A percentile compares a stretch with the other conserved stretches of the same genome.
phyloP scores from a whole-genome alignment of 352 stramenopile genomes.

The Phytophthora idaei region DNA sequence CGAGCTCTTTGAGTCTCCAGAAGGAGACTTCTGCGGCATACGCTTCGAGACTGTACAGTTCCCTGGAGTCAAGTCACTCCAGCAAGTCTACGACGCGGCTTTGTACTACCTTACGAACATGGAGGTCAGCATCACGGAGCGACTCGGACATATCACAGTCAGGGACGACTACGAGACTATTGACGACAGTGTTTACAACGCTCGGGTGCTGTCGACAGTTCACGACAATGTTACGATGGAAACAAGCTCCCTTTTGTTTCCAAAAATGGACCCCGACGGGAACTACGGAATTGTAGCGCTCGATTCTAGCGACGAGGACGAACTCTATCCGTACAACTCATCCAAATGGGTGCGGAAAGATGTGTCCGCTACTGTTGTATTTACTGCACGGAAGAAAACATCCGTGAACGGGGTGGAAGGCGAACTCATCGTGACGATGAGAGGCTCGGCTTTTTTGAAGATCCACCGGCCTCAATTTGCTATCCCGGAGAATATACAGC shows the following conservation, averaged over 20 bases:
- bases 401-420: not conserved
- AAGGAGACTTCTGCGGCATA: slow-evolving; percentile 30
- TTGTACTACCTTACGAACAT: slow-evolving; percentile 42
- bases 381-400: slow-evolving; percentile 7
- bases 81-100: slow-evolving; percentile 35
- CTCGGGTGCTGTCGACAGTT: slow-evolving; percentile 14
- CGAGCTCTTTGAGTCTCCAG: slow-evolving; percentile 30
- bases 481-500: slow-evolving; percentile 2
- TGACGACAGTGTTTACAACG: slow-evolving; percentile 17
- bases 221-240: slow-evolving; percentile 24
- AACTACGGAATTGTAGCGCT: slow-evolving; percentile 13
- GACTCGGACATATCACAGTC: slow-evolving; percentile 29
- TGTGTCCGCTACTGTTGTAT: slow-evolving; percentile 32
- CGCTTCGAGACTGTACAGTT: slow-evolving; percentile 33
- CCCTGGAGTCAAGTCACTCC: slow-evolving; percentile 26
- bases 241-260: slow-evolving; percentile 33
- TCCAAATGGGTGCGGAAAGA: slow-evolving; percentile 39
- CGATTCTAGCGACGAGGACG: slow-evolving; percentile 48
- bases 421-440: slow-evolving; percentile 36
- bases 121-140: slow-evolving; percentile 40
- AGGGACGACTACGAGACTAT: slow-evolving; percentile 30
- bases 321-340: slow-evolving; percentile 44
- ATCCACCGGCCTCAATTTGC: slow-evolving; percentile 26
- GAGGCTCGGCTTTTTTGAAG: slow-evolving; percentile 30
- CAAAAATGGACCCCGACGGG: slow-evolving; percentile 23